Evolutionary conservation across 83 land plant species (phyloP), one percentile per base, ranked within the genome.

Genomic region (Picea mariana): DNA sequence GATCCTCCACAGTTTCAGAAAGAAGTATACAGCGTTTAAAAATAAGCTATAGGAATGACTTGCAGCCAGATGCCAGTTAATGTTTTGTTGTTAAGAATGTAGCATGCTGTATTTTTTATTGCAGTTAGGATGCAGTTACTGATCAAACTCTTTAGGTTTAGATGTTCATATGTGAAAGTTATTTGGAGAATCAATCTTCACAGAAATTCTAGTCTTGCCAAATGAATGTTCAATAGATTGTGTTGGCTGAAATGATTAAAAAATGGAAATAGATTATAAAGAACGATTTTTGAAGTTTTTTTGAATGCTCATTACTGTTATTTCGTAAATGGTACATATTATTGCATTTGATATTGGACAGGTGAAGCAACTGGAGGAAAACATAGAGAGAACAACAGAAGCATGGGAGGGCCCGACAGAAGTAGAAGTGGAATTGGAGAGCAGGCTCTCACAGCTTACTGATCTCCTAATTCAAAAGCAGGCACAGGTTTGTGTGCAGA

Each of bases 391-490:
- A 47, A 88, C 83, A 20, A 80, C 64, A 79, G 88, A 71, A 59
- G 92, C 87, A 65, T 86, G 90, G 65, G 85, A 84, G 78, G 80
- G 83, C 26, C 95, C 90, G 58, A 88, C 91, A 68, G 91, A 90
- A 86, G 88, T 92, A 23, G 95, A 92, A 84, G 31, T 88, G 79
- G 91, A 92, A 81, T 86, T 92, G 58, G 89, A 85, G 83, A 78
- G 81, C 59, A 88, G 95, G 82, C 95, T 92, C 75, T 83, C 77
- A 26, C 91, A 92, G 67, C 77, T 92, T 77, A 90, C 91, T 52
- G 95, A 92, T 80, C 92, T 83, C 79, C 84, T 92, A 65, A 92
- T 92, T 69, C 92, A 92, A 83, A 92, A 92, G 77, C 95, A 92
- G 83, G 84, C 91, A 1, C 95, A 92, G 91, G 94, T 92, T 76